These are phyloP conservation scores for Boletus sp. DNA, from an alignment of 1,284 basidiomycete species.

Conservation along the genomic window DNA sequence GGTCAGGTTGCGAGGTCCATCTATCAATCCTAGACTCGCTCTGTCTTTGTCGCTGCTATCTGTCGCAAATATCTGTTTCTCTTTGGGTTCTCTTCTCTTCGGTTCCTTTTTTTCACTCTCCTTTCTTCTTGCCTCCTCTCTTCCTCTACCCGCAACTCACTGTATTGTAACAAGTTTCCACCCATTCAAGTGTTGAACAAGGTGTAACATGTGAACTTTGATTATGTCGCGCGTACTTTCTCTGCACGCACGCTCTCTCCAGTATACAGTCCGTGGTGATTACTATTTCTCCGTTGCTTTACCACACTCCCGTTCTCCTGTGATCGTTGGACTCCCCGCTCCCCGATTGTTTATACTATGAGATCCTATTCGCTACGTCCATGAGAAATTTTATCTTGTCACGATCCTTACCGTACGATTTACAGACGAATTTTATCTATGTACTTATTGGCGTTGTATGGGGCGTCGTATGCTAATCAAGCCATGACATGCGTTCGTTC, in stretches of 20 bases:
- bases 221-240: constrained; percentile 33
- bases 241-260: constrained; percentile 13
- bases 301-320: constrained; percentile 7
- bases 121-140: constrained; percentile 22
- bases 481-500: constrained; percentile 51
- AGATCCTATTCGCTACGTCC: constrained; percentile 2
- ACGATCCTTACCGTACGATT: constrained; percentile 31
- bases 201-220: constrained; percentile 46
- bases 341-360: constrained; percentile 20
- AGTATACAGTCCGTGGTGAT: constrained; percentile 17
- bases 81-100: constrained; percentile 41
- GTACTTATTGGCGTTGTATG: constrained; percentile 16
- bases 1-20: constrained; percentile 66
- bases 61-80: constrained; percentile 47
- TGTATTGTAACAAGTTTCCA: constrained; percentile 74
- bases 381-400: constrained; percentile 22
- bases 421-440: constrained; percentile 28
- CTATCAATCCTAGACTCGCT: constrained; percentile 64
- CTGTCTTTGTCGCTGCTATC: constrained; percentile 42
- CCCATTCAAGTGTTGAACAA: constrained; percentile 54
- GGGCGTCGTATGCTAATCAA: constrained; percentile 35
- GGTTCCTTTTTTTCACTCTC: constrained; percentile 24
- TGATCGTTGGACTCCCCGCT: constrained; percentile 11
- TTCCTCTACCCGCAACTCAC: constrained; percentile 44
- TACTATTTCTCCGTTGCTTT: constrained; percentile 12